phyloP scores from a whole-genome alignment of 2,329 filamentous ascomycete species.

The Eurotiales sp. region DNA sequence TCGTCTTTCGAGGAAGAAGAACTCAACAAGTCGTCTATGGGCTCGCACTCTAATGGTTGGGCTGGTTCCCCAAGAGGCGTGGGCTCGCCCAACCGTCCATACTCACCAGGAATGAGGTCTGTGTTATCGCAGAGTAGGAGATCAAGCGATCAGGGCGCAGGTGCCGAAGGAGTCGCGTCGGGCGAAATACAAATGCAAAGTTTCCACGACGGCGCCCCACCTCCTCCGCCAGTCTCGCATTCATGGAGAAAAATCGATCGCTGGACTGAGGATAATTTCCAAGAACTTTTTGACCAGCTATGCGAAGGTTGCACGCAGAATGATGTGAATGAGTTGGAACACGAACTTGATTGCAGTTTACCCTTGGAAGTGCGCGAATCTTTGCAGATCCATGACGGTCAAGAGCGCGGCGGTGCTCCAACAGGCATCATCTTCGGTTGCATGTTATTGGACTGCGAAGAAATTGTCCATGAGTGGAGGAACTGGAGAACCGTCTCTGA shows the following conservation, averaged over 20 bases:
- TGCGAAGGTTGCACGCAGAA: conserved; percentile 89
- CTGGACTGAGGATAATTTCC: conserved; percentile 94
- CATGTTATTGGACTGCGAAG: conserved; percentile 97
- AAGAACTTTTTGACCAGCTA: conserved; percentile 88
- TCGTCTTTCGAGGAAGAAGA: conserved; percentile 74
- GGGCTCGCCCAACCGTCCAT: conserved; percentile 64
- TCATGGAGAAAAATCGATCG: conserved; percentile 92
- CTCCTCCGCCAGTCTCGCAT: conserved; percentile 79
- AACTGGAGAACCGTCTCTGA: conserved; percentile 94
- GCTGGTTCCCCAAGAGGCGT: conserved; percentile 53
- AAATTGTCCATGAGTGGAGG: conserved; percentile 96
- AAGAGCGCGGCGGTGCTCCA: conserved; percentile 85
- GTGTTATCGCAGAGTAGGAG: conserved; percentile 60
- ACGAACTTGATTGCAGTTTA: conserved; percentile 89
- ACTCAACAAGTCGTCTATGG: conserved; percentile 49
- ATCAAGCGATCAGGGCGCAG: conserved; percentile 49
- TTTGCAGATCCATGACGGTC: conserved; percentile 86
- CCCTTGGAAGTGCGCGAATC: conserved; percentile 93
- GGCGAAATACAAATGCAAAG: conserved; percentile 96
- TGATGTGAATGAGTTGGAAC: conserved; percentile 94
- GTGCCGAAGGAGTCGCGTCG: conserved; percentile 42
- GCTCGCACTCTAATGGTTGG: conserved; percentile 58
- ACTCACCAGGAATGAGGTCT: conserved; percentile 88
- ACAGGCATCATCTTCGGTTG: conserved; percentile 89
- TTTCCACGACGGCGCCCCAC: conserved; percentile 86